Percentiles rank a stretch among this genome's conserved stretches.
phyloP scores from a whole-genome alignment of 495 filamentous ascomycete species.

The Aspergillus avenaceus region DNA sequence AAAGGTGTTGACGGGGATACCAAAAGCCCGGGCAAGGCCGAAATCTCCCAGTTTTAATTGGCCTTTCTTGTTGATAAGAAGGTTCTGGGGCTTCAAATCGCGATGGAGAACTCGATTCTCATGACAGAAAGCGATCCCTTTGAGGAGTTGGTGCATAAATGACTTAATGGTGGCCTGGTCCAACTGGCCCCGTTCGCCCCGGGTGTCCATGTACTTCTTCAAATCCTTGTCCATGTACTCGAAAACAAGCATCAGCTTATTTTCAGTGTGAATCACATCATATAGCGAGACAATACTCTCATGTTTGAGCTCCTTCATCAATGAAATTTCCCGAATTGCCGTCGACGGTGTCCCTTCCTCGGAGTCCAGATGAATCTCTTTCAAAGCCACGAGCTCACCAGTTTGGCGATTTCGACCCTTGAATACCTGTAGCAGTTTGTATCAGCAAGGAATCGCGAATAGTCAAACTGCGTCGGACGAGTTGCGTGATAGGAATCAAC shows the following conservation, averaged over 20 bases:
- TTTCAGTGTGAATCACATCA: constrained; percentile 99
- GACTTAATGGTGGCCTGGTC: constrained; percentile 87
- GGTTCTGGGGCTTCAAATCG: constrained; percentile 94
- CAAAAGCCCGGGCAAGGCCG: constrained; percentile 86
- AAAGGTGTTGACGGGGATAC: constrained; percentile 97
- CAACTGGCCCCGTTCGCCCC: constrained; percentile 76
- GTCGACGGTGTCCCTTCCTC: constrained; percentile 99
- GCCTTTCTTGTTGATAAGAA: constrained; percentile 89
- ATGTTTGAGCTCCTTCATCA: constrained; percentile 99
- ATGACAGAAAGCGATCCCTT: constrained; percentile 95
- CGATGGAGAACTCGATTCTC: constrained; percentile 92
- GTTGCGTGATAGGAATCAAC: not conserved
- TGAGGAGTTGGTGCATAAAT: constrained; percentile 94
- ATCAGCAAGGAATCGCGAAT: constrained; percentile 11
- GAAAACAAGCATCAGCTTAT: constrained; percentile 98
- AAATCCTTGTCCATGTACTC: constrained; percentile 98
- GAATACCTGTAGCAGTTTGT: constrained; percentile 66
- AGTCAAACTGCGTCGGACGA: not conserved
- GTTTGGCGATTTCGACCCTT: constrained; percentile 96
- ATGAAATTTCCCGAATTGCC: constrained; percentile 94
- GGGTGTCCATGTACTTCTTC: constrained; percentile 98
- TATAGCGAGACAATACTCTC: constrained; percentile 96
- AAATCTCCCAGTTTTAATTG: constrained; percentile 94
- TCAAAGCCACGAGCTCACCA: constrained; percentile 92
- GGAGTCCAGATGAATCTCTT: constrained; percentile 98